phyloP scores from a whole-genome alignment of 192 early-diverging fungal genomes.

The Coemansia sp. region DNA sequence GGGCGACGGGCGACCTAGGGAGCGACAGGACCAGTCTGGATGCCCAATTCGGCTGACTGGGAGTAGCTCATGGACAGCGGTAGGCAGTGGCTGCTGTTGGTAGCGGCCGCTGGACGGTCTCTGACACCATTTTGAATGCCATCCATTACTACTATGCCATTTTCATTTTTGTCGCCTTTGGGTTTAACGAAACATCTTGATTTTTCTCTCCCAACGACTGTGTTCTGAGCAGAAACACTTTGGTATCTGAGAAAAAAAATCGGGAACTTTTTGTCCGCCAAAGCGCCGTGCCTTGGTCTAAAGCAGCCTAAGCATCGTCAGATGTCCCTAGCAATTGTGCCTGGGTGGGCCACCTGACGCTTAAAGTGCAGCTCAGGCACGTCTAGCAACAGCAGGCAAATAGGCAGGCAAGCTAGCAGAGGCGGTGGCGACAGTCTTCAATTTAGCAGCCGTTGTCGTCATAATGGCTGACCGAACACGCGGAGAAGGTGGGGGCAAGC shows the following conservation, averaged over 20 bases:
- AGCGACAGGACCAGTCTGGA: slow-evolving; percentile 18
- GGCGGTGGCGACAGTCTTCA: background rate
- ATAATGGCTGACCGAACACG: background rate
- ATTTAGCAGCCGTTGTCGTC: background rate
- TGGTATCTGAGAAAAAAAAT: background rate
- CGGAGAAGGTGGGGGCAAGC: background rate
- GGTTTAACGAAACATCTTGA: background rate
- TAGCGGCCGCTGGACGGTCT: slow-evolving; percentile 10
- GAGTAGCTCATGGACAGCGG: slow-evolving; percentile 4
- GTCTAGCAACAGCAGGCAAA: background rate
- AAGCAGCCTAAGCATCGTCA: background rate
- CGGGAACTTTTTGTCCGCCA: background rate
- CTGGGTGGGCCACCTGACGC: background rate
- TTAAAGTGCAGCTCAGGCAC: background rate
- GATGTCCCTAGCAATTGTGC: background rate
- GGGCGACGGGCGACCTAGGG: slow-evolving; percentile 10
- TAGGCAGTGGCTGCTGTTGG: slow-evolving; percentile 27
- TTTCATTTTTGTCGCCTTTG: background rate
- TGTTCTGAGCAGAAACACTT: background rate
- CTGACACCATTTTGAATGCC: background rate
- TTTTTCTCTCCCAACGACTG: background rate
- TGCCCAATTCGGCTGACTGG: slow-evolving; percentile 34
- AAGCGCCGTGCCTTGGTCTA: background rate
- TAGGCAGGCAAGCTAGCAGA: background rate
- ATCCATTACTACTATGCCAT: background rate